Base-by-base conservation (phyloP, 441 rosid species). In the Corymbia citriodora region DNA sequence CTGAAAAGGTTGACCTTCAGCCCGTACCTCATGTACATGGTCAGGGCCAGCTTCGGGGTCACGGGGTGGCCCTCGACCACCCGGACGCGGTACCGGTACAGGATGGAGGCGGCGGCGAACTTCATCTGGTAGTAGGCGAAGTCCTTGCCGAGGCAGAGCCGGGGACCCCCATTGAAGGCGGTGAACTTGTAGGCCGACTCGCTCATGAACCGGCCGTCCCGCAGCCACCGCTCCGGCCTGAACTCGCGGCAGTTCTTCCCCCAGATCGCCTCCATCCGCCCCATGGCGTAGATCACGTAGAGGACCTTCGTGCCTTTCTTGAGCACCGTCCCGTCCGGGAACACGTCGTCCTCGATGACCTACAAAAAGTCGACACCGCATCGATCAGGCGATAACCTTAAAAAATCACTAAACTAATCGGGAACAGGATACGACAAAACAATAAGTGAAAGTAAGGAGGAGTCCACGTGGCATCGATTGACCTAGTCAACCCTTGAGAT, bases 11-110 rank as follows among this genome's bases (percentile, higher is more conserved):
- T 94, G 85, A 98, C 98, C 93, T 90, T 95, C 90, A 98, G 90
- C 9, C 99, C 99, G 87, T 98, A 95, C 91, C 96, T 98, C 99
- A 98, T 97, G 95, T 97, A 98, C 99, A 98, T 94, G 2, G 99
- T 98, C 87, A 97, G 90, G 16, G 99, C 99, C 82, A 97, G 94
- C 93, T 97, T 98, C 1, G 99, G 99, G 63, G 52, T 93, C 72
- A 96, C 96, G 0, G 92, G 95, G 88, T 97, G 99, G 88, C 91
- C 93, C 52, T 94, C 90, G 83, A 89, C 96, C 49, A 96, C 94
- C 91, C 94, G 93, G 89, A 96, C 96, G 12, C 88, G 92, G 93
- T 94, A 97, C 4, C 95, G 95, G 91, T 92, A 93, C 12, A 98
- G 90, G 90, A 96, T 94, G 19, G 99, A 95, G 45, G 99, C 98